phyloP scores from a whole-genome alignment of 78 protist species.

The Capsaspora owczarzaki region DNA sequence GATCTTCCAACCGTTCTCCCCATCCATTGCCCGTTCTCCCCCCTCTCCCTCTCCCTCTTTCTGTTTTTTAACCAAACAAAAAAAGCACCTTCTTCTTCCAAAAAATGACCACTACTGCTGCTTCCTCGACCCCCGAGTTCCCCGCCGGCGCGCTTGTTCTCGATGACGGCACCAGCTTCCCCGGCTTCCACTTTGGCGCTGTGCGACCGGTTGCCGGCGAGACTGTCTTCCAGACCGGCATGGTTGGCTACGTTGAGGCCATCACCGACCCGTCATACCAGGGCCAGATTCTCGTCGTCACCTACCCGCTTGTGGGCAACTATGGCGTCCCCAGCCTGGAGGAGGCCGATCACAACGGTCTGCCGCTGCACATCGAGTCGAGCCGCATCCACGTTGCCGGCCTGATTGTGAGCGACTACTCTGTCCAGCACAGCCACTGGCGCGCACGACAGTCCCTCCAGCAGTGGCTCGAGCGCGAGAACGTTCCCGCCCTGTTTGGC shows the following conservation, averaged over 20 bases:
- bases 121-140: too few relatives aligned
- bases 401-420: conserved; percentile 68
- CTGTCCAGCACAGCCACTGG: conserved; percentile 85
- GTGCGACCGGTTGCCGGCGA: conserved; percentile 68
- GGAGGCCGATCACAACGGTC: conserved; percentile 39
- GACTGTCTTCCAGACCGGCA: conserved; percentile 86
- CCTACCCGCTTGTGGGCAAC: conserved; percentile 92
- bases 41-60: neutral
- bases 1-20: neutral
- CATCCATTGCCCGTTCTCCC: neutral
- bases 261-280: conserved; percentile 92
- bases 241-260: conserved; percentile 94
- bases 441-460: conserved; percentile 65
- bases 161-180: conserved; percentile 77
- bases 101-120: neutral
- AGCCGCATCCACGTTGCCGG: conserved; percentile 63
- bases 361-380: conserved; percentile 75
- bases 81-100: neutral
- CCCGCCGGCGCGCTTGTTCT: conserved; percentile 53
- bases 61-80: neutral
- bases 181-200: conserved; percentile 82
- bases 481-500: conserved; percentile 83
- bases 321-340: conserved; percentile 83
- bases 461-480: conserved; percentile 71
- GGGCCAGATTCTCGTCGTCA: conserved; percentile 87